Evolutionary conservation across 2,329 filamentous ascomycete species (phyloP), one percentile per base, ranked within the genome.

Genomic region (Paecilomyces niveus): DNA sequence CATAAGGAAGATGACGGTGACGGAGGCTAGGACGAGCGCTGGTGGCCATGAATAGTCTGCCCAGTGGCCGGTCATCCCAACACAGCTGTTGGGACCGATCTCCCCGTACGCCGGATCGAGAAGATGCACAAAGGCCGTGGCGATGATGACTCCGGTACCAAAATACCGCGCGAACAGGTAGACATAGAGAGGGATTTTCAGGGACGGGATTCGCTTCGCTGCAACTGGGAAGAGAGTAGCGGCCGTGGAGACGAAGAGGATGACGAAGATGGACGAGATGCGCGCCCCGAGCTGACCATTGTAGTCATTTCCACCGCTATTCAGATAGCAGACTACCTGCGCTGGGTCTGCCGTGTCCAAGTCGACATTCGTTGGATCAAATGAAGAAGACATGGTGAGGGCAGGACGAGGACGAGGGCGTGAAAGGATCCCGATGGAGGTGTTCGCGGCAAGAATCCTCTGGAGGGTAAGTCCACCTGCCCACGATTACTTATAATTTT

Each of bases 31-130:
- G 1, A 78, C 78, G 53, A 84, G 79, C 21, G 80, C 81, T 0
- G 81, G 79, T 1, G 77, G 76, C 81, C 82, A 84, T 0, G 77
- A 72, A 68, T 81, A 85, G 15, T 72, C 63, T 0, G 74, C 76
- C 78, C 82, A 84, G 52, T 75, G 72, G 0, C 78, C 80, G 0
- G 81, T 83, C 73, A 82, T 77, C 22, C 81, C 81, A 4, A 82
- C 79, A 59, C 80, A 83, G 24, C 76, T 76, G n/a, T 72, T 62
- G 0, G 76, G 71, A 3, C 80, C 80, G 56, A 80, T 79, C 56
- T 76, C 72, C 0, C 50, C 54, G 57, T 79, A 78, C 0, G 77
- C 76, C 1, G 77, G 77, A 33, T 79, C 76, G 21, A 79, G 73
- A 7, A 80, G 72, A 66, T 81, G 80, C 53, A 78, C 73, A 62